phyloP scores from a whole-genome alignment of 768 basidiomycete species.

The Clitopilus hobsonii region DNA sequence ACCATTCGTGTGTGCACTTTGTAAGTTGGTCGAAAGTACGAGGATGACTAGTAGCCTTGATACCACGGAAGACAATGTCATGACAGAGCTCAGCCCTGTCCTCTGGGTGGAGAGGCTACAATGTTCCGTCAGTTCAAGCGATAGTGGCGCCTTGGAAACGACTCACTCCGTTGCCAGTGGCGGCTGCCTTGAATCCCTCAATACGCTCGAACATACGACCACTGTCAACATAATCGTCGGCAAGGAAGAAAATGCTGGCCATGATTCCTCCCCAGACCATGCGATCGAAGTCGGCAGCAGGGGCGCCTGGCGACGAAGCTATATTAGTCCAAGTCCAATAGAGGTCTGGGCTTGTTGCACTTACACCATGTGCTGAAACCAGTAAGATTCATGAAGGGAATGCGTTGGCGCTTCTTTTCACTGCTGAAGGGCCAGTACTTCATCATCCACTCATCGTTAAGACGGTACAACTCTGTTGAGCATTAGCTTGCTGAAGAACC shows the following conservation, averaged over 20 bases:
- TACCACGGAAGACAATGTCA: slow-evolving; percentile 10
- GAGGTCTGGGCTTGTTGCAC: neutral
- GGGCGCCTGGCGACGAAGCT: slow-evolving; percentile 4
- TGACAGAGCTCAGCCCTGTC: slow-evolving; percentile 10
- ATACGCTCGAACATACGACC: slow-evolving; percentile 8
- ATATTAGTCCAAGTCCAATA: neutral
- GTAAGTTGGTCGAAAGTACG: slow-evolving; percentile 8
- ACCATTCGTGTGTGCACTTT: neutral
- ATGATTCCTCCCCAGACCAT: slow-evolving; percentile 11
- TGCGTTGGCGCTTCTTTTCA: slow-evolving; percentile 4
- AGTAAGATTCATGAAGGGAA: slow-evolving; percentile 9
- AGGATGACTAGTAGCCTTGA: slow-evolving; percentile 11
- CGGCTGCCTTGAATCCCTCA: slow-evolving; percentile 8
- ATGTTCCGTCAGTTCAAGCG: neutral
- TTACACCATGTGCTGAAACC: slow-evolving; percentile 10
- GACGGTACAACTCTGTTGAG: slow-evolving; percentile 6
- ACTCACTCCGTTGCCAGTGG: slow-evolving; percentile 9
- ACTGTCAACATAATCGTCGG: slow-evolving; percentile 8
- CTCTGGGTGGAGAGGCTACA: slow-evolving; percentile 5
- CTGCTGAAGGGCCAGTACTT: slow-evolving; percentile 9
- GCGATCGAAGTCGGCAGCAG: slow-evolving; percentile 8
- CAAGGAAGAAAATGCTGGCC: slow-evolving; percentile 7
- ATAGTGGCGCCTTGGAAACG: neutral
- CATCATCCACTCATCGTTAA: slow-evolving; percentile 10
- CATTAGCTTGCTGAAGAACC: neutral